These are phyloP conservation scores for Saposhnikovia divaricata DNA, from an alignment of 129 eudicot species.

Conservation along the genomic window DNA sequence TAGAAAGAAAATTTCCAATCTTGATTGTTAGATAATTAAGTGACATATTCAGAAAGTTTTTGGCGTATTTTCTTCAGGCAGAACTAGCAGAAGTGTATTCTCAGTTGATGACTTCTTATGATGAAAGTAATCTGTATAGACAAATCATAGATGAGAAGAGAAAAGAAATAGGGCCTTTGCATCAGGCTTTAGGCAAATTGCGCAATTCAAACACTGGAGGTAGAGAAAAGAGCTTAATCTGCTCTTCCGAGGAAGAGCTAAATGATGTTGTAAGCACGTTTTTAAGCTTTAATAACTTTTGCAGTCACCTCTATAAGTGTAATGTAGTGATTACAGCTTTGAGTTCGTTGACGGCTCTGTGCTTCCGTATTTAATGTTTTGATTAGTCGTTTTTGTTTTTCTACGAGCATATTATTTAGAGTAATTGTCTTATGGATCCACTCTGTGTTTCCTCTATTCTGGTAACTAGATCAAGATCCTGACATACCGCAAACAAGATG, in stretches of 20 bases:
- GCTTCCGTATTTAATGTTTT: no score
- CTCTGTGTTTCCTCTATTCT: no score
- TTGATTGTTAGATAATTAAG: neutral
- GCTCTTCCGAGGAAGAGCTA: slow-evolving; percentile 52
- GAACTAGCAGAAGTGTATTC: slow-evolving; percentile 42
- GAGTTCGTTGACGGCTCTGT: no score
- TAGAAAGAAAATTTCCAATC: neutral
- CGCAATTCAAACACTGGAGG: slow-evolving; percentile 20
- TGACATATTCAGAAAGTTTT: neutral
- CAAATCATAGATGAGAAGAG: slow-evolving; percentile 49
- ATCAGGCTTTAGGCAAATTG: slow-evolving; percentile 39
- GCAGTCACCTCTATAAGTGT: no score
- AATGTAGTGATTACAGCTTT: no score
- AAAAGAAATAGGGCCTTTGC: slow-evolving; percentile 39
- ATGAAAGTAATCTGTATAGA: slow-evolving; percentile 47
- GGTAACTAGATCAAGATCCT: no score
- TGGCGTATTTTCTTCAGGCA: slow-evolving; percentile 29
- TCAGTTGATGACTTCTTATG: slow-evolving; percentile 29
- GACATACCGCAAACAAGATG: no score
- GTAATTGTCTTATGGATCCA: no score
- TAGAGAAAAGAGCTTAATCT: slow-evolving; percentile 28
- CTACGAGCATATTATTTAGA: no score
- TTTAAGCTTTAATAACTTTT: no score
- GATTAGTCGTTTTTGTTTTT: no score
- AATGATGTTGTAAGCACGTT: slow-evolving; percentile 39